Conservation (phyloP, 495 filamentous ascomycete species). For the Friedmanniomyces endolithicus region DNA sequence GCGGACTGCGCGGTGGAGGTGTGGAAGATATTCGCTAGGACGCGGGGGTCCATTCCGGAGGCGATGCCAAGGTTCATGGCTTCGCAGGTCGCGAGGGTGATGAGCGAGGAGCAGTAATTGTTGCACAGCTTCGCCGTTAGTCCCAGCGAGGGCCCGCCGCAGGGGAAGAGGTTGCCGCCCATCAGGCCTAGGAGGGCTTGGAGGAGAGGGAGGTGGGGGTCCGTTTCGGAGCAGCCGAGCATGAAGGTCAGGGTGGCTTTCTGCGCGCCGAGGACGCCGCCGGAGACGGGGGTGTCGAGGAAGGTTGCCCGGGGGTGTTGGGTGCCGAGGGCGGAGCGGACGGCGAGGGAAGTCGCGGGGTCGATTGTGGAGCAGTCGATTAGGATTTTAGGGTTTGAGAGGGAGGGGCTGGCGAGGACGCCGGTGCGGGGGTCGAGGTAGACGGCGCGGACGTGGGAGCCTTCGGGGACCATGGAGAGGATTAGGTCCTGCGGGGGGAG, state of each 20-base stretch:
- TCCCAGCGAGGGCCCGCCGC: constrained; percentile 39
- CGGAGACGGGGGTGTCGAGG: constrained; percentile 37
- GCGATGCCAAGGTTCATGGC: constrained; percentile 45
- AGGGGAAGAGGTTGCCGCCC: constrained; percentile 39
- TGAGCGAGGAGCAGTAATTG: constrained; percentile 43
- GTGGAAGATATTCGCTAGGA: constrained; percentile 37
- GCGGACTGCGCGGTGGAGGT: constrained; percentile 40
- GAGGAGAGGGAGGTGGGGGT: constrained; percentile 27
- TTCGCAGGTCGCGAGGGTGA: constrained; percentile 41
- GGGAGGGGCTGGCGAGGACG: constrained; percentile 26
- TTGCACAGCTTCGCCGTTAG: constrained; percentile 45
- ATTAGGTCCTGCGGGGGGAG: constrained; percentile 26
- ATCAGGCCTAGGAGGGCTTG: constrained; percentile 32
- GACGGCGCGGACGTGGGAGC: constrained; percentile 29
- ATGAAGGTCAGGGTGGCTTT: constrained; percentile 40
- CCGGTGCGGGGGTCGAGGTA: constrained; percentile 31
- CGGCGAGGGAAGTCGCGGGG: constrained; percentile 30
- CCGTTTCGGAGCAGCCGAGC: constrained; percentile 32
- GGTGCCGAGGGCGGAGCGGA: constrained; percentile 26
- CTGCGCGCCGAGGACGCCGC: constrained; percentile 37
- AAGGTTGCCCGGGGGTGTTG: constrained; percentile 28
- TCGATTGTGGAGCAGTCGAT: constrained; percentile 40
- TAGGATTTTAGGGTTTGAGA: constrained; percentile 27
- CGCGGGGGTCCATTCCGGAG: constrained; percentile 38
- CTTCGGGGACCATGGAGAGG: constrained; percentile 33